Evolutionary conservation across 192 early-diverging fungal genomes (phyloP), one percentile per base, ranked within the genome.

Genomic region (Mortierella claussenii): DNA sequence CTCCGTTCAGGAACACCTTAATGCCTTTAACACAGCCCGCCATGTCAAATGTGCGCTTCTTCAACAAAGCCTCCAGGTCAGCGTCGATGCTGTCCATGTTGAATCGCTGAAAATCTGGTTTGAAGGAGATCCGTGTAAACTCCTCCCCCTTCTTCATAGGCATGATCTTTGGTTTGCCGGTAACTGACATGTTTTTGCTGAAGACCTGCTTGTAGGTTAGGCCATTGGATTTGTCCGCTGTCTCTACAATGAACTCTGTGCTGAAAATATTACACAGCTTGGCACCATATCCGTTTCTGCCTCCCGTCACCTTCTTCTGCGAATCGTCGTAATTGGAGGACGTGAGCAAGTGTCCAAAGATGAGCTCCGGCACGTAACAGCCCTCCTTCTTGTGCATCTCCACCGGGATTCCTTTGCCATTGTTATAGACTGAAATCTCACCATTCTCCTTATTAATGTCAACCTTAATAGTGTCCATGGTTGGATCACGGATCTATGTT

Each of bases 201-300:
- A 95, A 96, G 17, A 88, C 89, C 73, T 99, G 97, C 60, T 83
- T 82, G 74, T 94, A 99, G 71, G 91, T 92, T 32, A 88, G 79
- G 47, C 87, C 86, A 13, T 81, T 79, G 17, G 68, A 78, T 27
- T 88, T 87, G 66, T 98, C 95, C 1, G 89, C 91, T 0, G 96
- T 98, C 81, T 97, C 96, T 7, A 99, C 92, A 34, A 85, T 90
- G 70, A 99, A 98, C 80, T 98, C 92, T 7, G 84, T 94, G 65
- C 93, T 95, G 60, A 97, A 98, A 42, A 99, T 98, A 74, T 99
- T 99, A 84, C 95, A 95, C 33, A 97, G 89, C 81, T 99, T 98
- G 56, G 93, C 93, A 51, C 93, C 91, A 54, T 91, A 93, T 24
- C 97, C 97, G 81, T 99, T 99, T 44, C 97, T 82, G 11, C 97